A percentile compares a stretch with the other conserved stretches of the same genome.
These are phyloP conservation scores for Blastobotrys aristatus DNA, from an alignment of 1,139 yeast species.

Conservation along the genomic window DNA sequence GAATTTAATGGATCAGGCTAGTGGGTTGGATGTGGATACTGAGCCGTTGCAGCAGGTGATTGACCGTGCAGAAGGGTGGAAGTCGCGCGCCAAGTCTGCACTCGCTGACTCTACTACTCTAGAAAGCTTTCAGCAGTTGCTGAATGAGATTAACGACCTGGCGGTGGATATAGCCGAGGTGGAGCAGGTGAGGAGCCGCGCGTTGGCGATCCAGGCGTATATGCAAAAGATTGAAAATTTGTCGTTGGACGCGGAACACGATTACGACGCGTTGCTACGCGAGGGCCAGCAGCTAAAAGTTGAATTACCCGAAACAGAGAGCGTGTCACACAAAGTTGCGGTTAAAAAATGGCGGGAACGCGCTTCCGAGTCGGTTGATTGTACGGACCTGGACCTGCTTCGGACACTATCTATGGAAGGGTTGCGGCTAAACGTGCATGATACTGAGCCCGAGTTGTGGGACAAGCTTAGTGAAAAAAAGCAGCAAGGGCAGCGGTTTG, in stretches of 20 bases:
- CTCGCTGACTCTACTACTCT: conserved; percentile 24
- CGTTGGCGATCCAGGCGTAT: conserved; percentile 50
- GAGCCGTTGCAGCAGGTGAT: conserved; percentile 41
- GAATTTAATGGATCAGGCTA: conserved; percentile 27
- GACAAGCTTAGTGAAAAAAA: conserved; percentile 18
- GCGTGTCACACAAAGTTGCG: conserved; percentile 46
- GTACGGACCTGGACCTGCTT: conserved; percentile 35
- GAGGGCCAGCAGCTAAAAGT: conserved; percentile 59
- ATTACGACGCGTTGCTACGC: conserved; percentile 32
- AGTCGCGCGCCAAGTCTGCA: conserved; percentile 52
- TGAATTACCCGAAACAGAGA: conserved; percentile 46
- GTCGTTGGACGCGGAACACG: not conserved
- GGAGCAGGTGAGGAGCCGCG: conserved; percentile 53
- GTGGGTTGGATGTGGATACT: not conserved
- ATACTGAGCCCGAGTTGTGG: conserved; percentile 22
- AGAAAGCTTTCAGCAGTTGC: conserved; percentile 35
- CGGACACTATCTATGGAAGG: conserved; percentile 43
- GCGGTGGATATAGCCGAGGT: conserved; percentile 55
- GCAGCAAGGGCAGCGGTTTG: conserved; percentile 21
- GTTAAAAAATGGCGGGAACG: conserved; percentile 47
- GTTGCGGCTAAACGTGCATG: conserved; percentile 17
- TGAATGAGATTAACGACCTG: conserved; percentile 46
- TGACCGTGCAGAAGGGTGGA: conserved; percentile 44
- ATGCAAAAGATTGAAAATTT: conserved; percentile 39
- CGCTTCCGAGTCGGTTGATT: conserved; percentile 25